These are phyloP conservation scores for sorghum (Sorghum bicolor) DNA, from an alignment of 176 grass and related monocot species.

Conservation along the genomic window DNA sequence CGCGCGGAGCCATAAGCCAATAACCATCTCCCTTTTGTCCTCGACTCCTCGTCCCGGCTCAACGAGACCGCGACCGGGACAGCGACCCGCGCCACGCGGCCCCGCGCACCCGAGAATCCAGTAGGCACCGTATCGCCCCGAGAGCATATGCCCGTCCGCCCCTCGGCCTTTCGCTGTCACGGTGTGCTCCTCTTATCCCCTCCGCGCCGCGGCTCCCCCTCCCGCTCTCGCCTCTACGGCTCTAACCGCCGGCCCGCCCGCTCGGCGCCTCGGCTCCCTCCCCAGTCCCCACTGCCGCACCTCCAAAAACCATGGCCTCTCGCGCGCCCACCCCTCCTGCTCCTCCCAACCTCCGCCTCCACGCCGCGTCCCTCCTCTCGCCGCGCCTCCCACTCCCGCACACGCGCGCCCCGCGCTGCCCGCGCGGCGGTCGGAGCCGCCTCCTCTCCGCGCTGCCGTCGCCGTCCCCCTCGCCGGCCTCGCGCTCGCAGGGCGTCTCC, in stretches of 20 bases:
- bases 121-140: constrained; percentile 20
- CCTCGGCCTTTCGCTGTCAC: constrained; percentile 19
- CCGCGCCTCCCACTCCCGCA: not conserved
- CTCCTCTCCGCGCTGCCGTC: constrained; percentile 40
- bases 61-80: not conserved
- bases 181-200: constrained; percentile 42
- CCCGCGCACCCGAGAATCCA: constrained; percentile 3
- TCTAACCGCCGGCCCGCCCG: not conserved
- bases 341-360: constrained; percentile 20
- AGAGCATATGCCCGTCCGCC: constrained; percentile 40
- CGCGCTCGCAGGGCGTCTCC: constrained; percentile 40
- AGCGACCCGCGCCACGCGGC: not conserved
- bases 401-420: constrained; percentile 1
- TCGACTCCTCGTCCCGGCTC: not conserved
- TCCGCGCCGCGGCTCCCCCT: not conserved
- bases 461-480: constrained; percentile 27
- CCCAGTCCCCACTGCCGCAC: not conserved
- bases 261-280: not conserved
- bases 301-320: constrained; percentile 19
- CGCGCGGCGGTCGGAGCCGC: not conserved
- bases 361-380: constrained; percentile 20
- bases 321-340: constrained; percentile 28
- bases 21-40: not conserved
- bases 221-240: constrained; percentile 24
- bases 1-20: not conserved